Evolutionary conservation across 768 basidiomycete genomes (phyloP), one percentile per base, ranked within the genome.

Genomic region (Kwoniella sp.): DNA sequence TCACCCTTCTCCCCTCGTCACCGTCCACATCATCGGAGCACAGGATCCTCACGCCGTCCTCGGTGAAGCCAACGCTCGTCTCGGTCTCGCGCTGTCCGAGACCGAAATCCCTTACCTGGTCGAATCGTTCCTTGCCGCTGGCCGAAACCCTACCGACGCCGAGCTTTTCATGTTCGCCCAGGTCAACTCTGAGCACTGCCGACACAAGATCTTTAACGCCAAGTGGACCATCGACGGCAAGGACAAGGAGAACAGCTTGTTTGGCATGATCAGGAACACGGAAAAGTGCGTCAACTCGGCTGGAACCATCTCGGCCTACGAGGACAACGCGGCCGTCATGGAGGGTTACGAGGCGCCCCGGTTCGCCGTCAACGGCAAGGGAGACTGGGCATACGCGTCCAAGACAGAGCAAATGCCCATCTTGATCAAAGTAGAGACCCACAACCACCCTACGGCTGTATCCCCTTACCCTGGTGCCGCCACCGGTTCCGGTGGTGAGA

Each of bases 121-220:
- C 59, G 80, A 87, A 46, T 90, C 88, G 10, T 99, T 90, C 74
- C 79, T 88, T 23, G 79, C 85, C n/a, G 85, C 86, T 73, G 79
- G 79, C 41, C 83, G 92, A 29, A 85, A 89, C 69, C 95, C 93
- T 7, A 95, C 88, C 32, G 95, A 98, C 70, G 92, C 93, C 3
- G 95, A 99, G 72, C 79, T 99, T 7, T 99, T 99, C 81, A 99
- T 98, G 95, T 99, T 98, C 74, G 93, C 95, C 3, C 95, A 99
- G 70, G 93, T 99, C 73, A 99, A 99, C 77, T 96, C 92, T n/a
- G 95, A 99, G 74, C 95, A 98, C 70, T 99, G 95, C 74, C 81
- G 95, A 28, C 95, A 99, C 80, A 99, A 99, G 77, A 98, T 96
- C 62, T 99, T 98, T 80, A 99, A 99, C 70, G 92, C 95, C 0